Conservation (phyloP, 306 rosid species). For the Elaeagnus macrophylla region DNA sequence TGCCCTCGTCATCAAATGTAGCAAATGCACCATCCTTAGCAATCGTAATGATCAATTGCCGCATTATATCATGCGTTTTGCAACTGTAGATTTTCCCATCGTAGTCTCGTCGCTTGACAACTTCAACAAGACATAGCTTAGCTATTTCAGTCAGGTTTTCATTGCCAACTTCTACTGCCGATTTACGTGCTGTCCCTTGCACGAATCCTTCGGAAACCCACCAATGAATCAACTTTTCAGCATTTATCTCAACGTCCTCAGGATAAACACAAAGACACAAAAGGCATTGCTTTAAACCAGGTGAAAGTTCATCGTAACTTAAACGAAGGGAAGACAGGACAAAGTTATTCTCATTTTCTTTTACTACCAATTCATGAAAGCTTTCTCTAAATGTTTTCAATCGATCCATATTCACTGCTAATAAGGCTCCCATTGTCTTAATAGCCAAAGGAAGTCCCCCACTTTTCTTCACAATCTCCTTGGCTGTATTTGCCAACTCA, state of each 20-base stretch:
- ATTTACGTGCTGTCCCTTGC: neutral
- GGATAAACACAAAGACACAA: constrained; percentile 14
- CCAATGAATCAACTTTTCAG: constrained; percentile 16
- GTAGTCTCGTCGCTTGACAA: neutral
- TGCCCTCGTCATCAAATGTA: constrained; percentile 7
- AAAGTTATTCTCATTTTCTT: neutral
- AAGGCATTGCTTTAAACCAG: constrained; percentile 9
- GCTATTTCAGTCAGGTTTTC: neutral
- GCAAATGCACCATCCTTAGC: constrained; percentile 12
- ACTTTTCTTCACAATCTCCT: constrained; percentile 3
- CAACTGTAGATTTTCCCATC: constrained; percentile 17
- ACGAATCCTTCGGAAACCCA: constrained; percentile 18
- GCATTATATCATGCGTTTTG: constrained; percentile 17
- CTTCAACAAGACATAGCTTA: constrained; percentile 11
- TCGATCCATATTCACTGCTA: neutral
- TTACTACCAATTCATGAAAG: neutral
- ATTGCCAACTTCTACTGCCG: constrained; percentile 8
- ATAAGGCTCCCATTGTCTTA: constrained; percentile 14
- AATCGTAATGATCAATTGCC: constrained; percentile 6
- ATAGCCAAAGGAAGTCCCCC: constrained; percentile 17
- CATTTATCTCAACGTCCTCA: constrained; percentile 7
- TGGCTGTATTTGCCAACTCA: neutral
- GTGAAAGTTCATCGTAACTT: constrained; percentile 14
- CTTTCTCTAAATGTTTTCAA: neutral
- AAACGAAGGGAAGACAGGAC: constrained; percentile 1